A percentile compares a stretch with the other conserved stretches of the same genome.
These are phyloP conservation scores for Teratosphaeria zuluensis DNA, from an alignment of 2,329 filamentous ascomycete genomes.

Conservation along the genomic window DNA sequence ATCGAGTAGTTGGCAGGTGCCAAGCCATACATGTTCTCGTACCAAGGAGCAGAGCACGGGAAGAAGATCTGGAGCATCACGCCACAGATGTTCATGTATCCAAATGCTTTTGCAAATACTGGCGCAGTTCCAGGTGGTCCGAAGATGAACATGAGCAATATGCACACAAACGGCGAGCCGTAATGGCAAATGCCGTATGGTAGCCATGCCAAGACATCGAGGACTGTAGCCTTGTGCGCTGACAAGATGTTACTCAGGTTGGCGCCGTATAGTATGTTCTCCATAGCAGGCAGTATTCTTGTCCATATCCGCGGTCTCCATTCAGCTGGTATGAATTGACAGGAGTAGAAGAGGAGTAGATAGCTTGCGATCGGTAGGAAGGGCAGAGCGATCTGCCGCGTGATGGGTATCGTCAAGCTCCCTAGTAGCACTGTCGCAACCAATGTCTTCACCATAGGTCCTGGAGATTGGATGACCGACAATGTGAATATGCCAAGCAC, in stretches of 20 bases:
- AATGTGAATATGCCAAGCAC: slow-evolving; percentile 73
- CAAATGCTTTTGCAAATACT: slow-evolving; percentile 77
- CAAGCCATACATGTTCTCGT: slow-evolving; percentile 84
- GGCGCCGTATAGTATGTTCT: slow-evolving; percentile 93
- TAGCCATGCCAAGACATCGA: slow-evolving; percentile 85
- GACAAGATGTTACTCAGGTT: slow-evolving; percentile 94
- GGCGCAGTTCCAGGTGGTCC: slow-evolving; percentile 76
- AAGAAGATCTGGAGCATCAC: slow-evolving; percentile 84
- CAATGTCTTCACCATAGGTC: slow-evolving; percentile 66
- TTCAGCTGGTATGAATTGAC: slow-evolving; percentile 80
- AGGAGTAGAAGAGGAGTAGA: slow-evolving; percentile 84
- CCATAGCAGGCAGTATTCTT: slow-evolving; percentile 81
- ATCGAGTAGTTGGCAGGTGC: slow-evolving; percentile 90
- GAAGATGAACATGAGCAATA: slow-evolving; percentile 74
- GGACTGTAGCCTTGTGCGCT: slow-evolving; percentile 70
- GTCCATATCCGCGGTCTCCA: slow-evolving; percentile 93
- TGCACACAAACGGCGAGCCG: slow-evolving; percentile 70
- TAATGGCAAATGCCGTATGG: slow-evolving; percentile 91
- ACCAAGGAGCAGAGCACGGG: slow-evolving; percentile 93
- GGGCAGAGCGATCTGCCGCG: slow-evolving; percentile 83
- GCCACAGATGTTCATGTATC: slow-evolving; percentile 82
- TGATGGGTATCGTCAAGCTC: slow-evolving; percentile 70
- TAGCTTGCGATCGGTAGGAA: slow-evolving; percentile 78
- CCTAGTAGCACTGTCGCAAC: slow-evolving; percentile 57
- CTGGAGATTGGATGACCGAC: slow-evolving; percentile 67